These are phyloP conservation scores for Globisporangium takayamanum DNA, from an alignment of 352 stramenopile genomes.

Conservation along the genomic window DNA sequence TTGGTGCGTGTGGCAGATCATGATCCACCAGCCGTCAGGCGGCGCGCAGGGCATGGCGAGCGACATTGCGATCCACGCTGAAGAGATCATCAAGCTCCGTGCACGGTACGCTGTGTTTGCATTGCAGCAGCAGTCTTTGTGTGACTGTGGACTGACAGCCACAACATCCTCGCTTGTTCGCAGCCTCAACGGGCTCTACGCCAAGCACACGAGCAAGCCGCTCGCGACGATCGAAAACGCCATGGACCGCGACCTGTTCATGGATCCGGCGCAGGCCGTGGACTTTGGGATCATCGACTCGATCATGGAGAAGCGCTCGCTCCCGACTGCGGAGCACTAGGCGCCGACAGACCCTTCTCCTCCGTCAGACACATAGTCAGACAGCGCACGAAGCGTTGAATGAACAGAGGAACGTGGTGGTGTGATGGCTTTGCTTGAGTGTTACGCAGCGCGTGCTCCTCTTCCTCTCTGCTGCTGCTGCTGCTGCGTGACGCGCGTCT, in stretches of 20 bases:
- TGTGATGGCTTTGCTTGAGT: neutral
- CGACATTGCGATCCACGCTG: constrained; percentile 98
- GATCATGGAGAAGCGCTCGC: constrained; percentile 61
- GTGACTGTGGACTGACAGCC: neutral
- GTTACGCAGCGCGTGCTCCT: constrained; percentile 1
- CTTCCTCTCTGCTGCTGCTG: too few species aligned
- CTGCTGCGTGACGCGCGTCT: too few species aligned
- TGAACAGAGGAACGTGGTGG: neutral
- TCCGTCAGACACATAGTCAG: neutral
- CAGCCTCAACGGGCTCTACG: constrained; percentile 75
- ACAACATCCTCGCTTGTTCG: neutral
- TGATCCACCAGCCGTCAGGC: constrained; percentile 97
- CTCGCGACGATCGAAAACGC: constrained; percentile 78
- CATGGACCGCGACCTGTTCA: constrained; percentile 85
- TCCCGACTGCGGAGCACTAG: constrained; percentile 10
- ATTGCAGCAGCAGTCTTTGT: constrained; percentile 7
- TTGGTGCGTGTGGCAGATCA: constrained; percentile 52
- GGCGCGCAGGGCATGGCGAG: constrained; percentile 95
- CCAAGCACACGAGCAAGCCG: constrained; percentile 63
- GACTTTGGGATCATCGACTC: constrained; percentile 84
- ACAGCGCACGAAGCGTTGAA: neutral
- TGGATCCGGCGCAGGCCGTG: constrained; percentile 64
- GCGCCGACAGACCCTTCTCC: neutral
- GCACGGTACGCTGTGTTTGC: constrained; percentile 30
- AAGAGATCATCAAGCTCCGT: constrained; percentile 96